Base-by-base conservation (phyloP, 2,329 filamentous ascomycete genomes). In the Colletotrichum acutatum region DNA sequence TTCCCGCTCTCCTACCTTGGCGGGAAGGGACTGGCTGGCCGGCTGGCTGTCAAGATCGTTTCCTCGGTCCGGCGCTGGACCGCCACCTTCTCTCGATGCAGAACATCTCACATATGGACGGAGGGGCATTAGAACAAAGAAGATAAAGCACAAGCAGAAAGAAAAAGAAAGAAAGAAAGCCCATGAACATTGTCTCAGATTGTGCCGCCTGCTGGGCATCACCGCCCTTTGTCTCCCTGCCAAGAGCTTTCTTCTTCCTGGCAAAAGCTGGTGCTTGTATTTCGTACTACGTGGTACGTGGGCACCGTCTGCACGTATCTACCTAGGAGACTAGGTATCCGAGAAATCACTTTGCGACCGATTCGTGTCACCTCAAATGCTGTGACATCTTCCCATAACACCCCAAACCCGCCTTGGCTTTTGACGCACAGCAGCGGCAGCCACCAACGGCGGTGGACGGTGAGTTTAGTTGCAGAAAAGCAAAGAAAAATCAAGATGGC, bases 161-260 rank as follows among this genome's bases (percentile, higher is more conserved):
- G 9, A 57, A 12, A 26, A 26, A 6, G 3, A 53, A 53, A 63
- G 60, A 32, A n/a, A n/a, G 6, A 14, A 53, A 53, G 26, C n/a
- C 60, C 53, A 53, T 63, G 60, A 7, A 4, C 28, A 26, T n/a
- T 54, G 60, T 63, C 60, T 63, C 60, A 63, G 60, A 63, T 63
- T 28, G 12, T 34, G 28, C 26, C 26, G 28, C 22, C 26, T 9
- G 6, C 42, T 53, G 28, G 60, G 12, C 60, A 53, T 63, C 46
- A 53, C 60, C 42, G 60, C 60, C 60, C n/a, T 49, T 53, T 53
- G 19, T 24, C 8, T 16, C 22, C 19, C 28, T n/a, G 28, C 22
- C 28, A 24, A 34, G 24, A n/a, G 32, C 8, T 53, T 32, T n/a
- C 7, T 14, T 37, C 30, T 34, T 46, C 16, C 19, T n/a, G 16